Base-by-base conservation (phyloP, 2,329 filamentous ascomycete genomes). In the Exophiala dermatitidis region DNA sequence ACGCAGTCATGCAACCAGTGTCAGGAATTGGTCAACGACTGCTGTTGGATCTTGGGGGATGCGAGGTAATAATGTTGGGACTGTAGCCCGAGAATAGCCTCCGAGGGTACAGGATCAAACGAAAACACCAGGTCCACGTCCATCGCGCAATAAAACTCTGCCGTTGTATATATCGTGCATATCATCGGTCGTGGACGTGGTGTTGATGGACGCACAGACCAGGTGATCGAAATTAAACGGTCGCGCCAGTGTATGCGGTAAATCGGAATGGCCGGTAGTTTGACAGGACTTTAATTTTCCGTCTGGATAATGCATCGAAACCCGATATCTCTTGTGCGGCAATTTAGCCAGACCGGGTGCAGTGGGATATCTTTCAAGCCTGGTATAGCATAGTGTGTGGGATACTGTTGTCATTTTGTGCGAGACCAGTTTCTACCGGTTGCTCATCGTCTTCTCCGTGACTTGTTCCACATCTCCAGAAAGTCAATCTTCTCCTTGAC, bases 401-500 rank as follows among this genome's bases (percentile, higher is more conserved):
- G 19, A 19, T 19, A 19, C 19, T 19, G 19, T 1, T 19, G 19
- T 19, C 19, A 19, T 19, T 19, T 19, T 2, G 19, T 19, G 1
- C 1, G 19, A 19, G 19, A 19, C 19, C 19, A 19, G 5, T 8
- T 38, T 5, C 10, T 38, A 8, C 4, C 36, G 7, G 10, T 10
- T 38, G 5, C 6, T 41, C 34, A 59, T 53, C 48, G 40, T 58
- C 60, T 64, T 50, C 62, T 66, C 48, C 65, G 63, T 49, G 63
- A 72, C 65, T 71, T 77, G 44, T 66, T 74, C 83, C 83, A 91
- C 31, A 84, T 83, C 50, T 84, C 78, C 30, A 95, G 77, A 69
- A 98, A 98, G 4, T 83, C 81, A 28, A 77, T 74, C 75, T 98
- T 98, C 57, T 97, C 89, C 63, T 78, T 75, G 51, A 95, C 77